Evolutionary conservation across 192 early-diverging fungal genomes (phyloP).

Genomic region (Diversispora eburnea): DNA sequence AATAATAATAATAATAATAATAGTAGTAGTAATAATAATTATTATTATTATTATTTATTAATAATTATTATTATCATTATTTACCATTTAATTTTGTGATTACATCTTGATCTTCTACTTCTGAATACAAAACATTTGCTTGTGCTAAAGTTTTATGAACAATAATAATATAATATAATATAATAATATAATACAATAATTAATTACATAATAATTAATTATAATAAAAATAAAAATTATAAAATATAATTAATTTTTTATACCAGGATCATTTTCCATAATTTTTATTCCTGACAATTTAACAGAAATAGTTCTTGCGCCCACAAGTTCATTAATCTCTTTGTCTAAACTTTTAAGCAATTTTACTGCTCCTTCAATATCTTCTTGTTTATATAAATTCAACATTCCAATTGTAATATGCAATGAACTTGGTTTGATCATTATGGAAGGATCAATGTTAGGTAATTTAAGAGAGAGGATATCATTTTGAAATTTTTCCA

Average conservation of each 20-base stretch:
- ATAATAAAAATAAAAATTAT: background rate
- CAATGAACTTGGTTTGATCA: background rate
- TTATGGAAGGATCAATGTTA: background rate
- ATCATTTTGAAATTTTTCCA: background rate
- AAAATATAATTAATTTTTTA: background rate
- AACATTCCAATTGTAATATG: slow-evolving; percentile 13
- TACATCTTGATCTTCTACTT: slow-evolving; percentile 4
- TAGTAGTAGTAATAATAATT: too few species aligned
- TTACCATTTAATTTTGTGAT: slow-evolving; percentile 5
- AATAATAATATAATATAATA: background rate
- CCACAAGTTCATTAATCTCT: background rate
- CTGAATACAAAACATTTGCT: slow-evolving; percentile 9
- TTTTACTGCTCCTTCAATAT: slow-evolving; percentile 5
- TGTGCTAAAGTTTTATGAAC: background rate
- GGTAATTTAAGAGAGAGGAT: background rate
- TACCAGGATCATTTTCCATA: background rate
- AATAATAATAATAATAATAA: too few species aligned
- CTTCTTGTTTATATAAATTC: slow-evolving; percentile 7
- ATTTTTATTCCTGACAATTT: background rate
- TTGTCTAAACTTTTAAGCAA: background rate
- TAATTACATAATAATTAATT: background rate
- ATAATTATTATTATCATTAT: too few species aligned
- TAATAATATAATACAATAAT: background rate
- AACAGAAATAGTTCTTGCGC: background rate
- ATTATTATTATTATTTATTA: too few species aligned